Base-by-base conservation (phyloP, 129 eudicot species). In the Artemisia annua region DNA sequence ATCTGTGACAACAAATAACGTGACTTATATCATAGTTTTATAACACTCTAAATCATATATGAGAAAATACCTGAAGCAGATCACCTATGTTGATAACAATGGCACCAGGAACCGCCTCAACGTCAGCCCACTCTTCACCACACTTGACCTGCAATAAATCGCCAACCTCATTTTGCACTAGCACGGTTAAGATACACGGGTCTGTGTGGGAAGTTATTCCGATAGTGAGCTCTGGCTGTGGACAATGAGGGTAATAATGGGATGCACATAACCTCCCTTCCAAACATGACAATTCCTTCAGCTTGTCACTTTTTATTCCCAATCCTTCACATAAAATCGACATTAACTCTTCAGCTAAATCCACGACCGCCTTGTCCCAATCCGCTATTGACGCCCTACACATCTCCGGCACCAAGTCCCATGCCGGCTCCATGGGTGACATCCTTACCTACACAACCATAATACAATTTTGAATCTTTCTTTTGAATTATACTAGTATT, bases 51-150 rank as follows among this genome's bases (percentile, higher is more conserved):
- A 56, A 12, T 13, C 18, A 11, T 6, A 18, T 19, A 7, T n/a
- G 2, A 26, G 16, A 57, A 2, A 51, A 20, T 88, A 88, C 95
- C 88, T 88, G 88, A 69, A 85, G 90, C 10, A 88, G 71, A 77
- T 88, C 88, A 26, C 88, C 95, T 24, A 83, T 76, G 67, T 85
- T 88, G 68, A 88, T 67, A 52, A 85, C 83, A 51, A 88, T 43
- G 19, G 90, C 90, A 48, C 91, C 87, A 12, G 65, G 83, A 17
- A 83, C 72, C n/a, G 88, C 86, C 68, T 83, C 84, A 14, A 83
- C 86, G 16, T 88, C 86, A 50, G 75, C 79, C 95, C 91, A 83
- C n/a, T 81, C 79, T 8, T 83, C 82, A 26, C 85, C 85, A 10
- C 61, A 60, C 67, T 78, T 83, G 12, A 88, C 88, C 63, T 88